These are phyloP conservation scores for Saccharomycopsis sp. DNA, from an alignment of 805 yeast species.

Conservation along the genomic window DNA sequence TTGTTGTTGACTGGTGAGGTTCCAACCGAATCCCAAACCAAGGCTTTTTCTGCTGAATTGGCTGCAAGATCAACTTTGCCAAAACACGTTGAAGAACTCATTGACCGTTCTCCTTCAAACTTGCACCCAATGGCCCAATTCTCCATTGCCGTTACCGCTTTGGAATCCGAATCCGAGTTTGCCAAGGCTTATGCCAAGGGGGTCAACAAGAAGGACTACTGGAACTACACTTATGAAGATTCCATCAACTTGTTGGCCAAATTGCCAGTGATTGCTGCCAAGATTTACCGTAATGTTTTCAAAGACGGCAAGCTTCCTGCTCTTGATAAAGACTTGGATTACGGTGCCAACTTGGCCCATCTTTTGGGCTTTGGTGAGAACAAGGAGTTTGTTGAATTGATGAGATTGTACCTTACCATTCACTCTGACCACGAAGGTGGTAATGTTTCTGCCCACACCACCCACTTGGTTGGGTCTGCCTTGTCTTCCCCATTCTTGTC, in stretches of 20 bases:
- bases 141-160: conserved; percentile 72
- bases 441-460: conserved; percentile 79
- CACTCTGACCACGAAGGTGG: conserved; percentile 91
- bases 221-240: conserved; percentile 79
- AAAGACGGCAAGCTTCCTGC: conserved; percentile 62
- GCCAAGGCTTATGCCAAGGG: conserved; percentile 82
- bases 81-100: conserved; percentile 62
- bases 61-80: conserved; percentile 74
- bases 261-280: conserved; percentile 72
- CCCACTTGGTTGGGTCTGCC: conserved; percentile 80
- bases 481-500: conserved; percentile 71
- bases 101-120: conserved; percentile 65
- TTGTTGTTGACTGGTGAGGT: conserved; percentile 73
- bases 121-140: conserved; percentile 89
- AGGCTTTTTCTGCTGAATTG: conserved; percentile 63
- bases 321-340: conserved; percentile 48
- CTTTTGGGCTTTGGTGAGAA: conserved; percentile 51
- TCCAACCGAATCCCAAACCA: conserved; percentile 64
- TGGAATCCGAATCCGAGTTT: conserved; percentile 74
- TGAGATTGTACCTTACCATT: conserved; percentile 73
- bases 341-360: conserved; percentile 54
- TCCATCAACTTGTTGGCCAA: conserved; percentile 72
- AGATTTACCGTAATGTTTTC: conserved; percentile 77
- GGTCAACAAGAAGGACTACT: conserved; percentile 73
- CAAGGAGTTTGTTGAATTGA: conserved; percentile 65